Evolutionary conservation across 2,329 filamentous ascomycete species (phyloP), one percentile per base, ranked within the genome.

Genomic region (Nothomitra cinnamomea): DNA sequence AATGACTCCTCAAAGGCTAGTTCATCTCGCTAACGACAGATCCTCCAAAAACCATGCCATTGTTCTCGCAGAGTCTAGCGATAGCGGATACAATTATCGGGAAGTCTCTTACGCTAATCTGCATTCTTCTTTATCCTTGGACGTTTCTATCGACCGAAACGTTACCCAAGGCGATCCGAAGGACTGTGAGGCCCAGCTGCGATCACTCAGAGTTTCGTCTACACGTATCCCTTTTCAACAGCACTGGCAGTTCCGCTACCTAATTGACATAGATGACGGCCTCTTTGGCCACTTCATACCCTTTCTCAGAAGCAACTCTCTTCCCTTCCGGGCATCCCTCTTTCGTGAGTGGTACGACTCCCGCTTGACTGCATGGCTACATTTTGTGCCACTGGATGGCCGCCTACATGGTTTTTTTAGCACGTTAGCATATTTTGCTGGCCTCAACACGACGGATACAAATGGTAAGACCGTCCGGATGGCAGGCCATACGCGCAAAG

Each of bases 281-380:
- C 73, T 78, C 17, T 85, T 85, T 55, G 76, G 83, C 13, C 72
- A 76, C 28, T 75, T 87, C 58, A 66, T 86, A 8, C 74, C 77
- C 0, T 80, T 82, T 55, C 64, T 92, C 3, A 75, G 76, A 48
- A 86, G 83, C 15, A 70, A 70, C 57, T 81, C 76, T 49, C 72
- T 88, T 3, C 84, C 85, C 0, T 78, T 92, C 62, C 74, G 87
- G 58, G 77, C 79, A 1, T 80, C 80, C 0, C 71, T 90, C 5
- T 90, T 89, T 65, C 76, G 79, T 22, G 80, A 87, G 62, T 94
- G 87, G 87, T 86, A 82, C 65, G 83, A 85, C 55, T 79, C 82
- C 51, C 77, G 87, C 4, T 67, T 92, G 15, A 76, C 74, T 55
- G 78, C 86, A 0, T 94, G 86, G 86, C 69, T 82, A 45, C 86